phyloP scores from a whole-genome alignment of 2,329 filamentous ascomycete genomes.

The Alternaria sp. region DNA sequence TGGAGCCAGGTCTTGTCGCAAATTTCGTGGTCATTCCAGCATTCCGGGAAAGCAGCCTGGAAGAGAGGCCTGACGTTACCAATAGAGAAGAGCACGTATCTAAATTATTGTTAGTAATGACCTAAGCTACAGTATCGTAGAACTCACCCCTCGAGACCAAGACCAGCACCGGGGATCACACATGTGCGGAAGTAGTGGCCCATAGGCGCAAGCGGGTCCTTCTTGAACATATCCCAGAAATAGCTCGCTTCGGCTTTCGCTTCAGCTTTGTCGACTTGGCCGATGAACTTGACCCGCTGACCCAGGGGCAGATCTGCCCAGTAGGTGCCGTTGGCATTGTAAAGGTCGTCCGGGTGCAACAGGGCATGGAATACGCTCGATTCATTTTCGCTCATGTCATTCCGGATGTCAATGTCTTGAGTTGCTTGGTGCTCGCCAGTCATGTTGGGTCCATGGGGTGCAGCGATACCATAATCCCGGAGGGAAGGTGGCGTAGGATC shows the following conservation, averaged over 20 bases:
- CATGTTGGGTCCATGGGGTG: slow-evolving; percentile 57
- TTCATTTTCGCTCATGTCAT: slow-evolving; percentile 63
- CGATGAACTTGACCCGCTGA: slow-evolving; percentile 77
- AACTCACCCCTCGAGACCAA: slow-evolving; percentile 76
- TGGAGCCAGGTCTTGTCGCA: slow-evolving; percentile 83
- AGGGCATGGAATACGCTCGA: slow-evolving; percentile 74
- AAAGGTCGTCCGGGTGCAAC: slow-evolving; percentile 87
- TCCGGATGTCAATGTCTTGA: slow-evolving; percentile 44
- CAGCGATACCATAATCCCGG: slow-evolving; percentile 56
- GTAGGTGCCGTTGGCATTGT: slow-evolving; percentile 81
- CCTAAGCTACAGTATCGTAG: neutral
- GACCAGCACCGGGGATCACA: slow-evolving; percentile 88
- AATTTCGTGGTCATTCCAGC: slow-evolving; percentile 71
- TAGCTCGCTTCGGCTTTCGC: slow-evolving; percentile 68
- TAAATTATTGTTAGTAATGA: slow-evolving; percentile 32
- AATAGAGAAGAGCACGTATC: slow-evolving; percentile 96
- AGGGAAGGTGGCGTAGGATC: slow-evolving; percentile 33
- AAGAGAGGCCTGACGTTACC: slow-evolving; percentile 90
- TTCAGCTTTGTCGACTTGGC: slow-evolving; percentile 73
- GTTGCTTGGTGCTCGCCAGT: slow-evolving; percentile 53
- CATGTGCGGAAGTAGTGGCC: slow-evolving; percentile 88
- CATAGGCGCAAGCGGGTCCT: slow-evolving; percentile 83
- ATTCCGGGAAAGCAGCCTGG: slow-evolving; percentile 73
- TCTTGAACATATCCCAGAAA: slow-evolving; percentile 82
- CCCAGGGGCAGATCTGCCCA: slow-evolving; percentile 84